These are phyloP conservation scores for Kuraishia capsulata DNA, from an alignment of 805 yeast genomes.

Conservation along the genomic window DNA sequence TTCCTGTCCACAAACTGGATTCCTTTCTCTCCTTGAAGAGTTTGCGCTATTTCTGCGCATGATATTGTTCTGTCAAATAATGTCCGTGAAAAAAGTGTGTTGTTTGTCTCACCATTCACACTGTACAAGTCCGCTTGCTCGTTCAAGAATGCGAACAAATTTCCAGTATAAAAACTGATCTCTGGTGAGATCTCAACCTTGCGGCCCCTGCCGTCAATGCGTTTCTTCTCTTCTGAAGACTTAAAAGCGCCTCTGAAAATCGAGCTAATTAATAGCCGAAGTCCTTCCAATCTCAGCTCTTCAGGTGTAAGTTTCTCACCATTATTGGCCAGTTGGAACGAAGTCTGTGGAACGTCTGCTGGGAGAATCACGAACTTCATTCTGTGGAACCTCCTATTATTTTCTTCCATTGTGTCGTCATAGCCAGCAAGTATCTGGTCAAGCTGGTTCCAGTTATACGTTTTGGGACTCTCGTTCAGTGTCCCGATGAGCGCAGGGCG, in stretches of 20 bases:
- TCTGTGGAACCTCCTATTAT: slow-evolving; percentile 45
- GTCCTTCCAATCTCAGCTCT: slow-evolving; percentile 88
- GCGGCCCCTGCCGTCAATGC: slow-evolving; percentile 21
- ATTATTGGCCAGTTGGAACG: slow-evolving; percentile 21
- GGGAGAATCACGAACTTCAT: slow-evolving; percentile 85
- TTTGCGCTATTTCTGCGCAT: slow-evolving; percentile 45
- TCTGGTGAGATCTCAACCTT: slow-evolving; percentile 57
- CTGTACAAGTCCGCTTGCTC: slow-evolving; percentile 35
- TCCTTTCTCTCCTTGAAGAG: slow-evolving; percentile 59
- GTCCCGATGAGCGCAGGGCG: slow-evolving; percentile 48
- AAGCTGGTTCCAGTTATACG: slow-evolving; percentile 81
- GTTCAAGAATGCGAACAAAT: slow-evolving; percentile 54
- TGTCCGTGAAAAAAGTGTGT: slow-evolving; percentile 21
- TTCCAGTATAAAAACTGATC: slow-evolving; percentile 81
- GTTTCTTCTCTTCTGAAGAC: slow-evolving; percentile 29
- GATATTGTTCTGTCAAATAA: slow-evolving; percentile 39
- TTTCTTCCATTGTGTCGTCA: slow-evolving; percentile 58
- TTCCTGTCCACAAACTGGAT: slow-evolving; percentile 65
- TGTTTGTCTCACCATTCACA: slow-evolving; percentile 5
- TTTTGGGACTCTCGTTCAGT: slow-evolving; percentile 38
- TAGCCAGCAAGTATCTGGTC: slow-evolving; percentile 92
- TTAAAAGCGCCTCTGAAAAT: slow-evolving; percentile 50
- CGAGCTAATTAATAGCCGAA: slow-evolving; percentile 54
- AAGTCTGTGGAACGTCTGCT: slow-evolving; percentile 53
- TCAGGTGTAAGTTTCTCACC: slow-evolving; percentile 68